Base-by-base conservation (phyloP, 208 protist genomes). In the Jaenimonas drosophilae region DNA sequence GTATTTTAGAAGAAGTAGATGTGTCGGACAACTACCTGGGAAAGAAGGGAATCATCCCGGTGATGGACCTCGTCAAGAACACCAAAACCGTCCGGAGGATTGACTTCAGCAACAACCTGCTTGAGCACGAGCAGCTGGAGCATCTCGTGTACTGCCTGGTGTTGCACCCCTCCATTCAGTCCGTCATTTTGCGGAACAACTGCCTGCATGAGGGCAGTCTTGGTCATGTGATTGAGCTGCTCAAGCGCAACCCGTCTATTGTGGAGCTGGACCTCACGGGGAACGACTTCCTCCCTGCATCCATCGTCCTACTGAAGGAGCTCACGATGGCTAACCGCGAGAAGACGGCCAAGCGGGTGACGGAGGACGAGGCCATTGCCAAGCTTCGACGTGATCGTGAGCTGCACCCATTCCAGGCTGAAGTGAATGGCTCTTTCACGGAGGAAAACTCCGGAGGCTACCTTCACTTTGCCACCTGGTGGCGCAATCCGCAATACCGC, bases 41-140 rank as follows among this genome's bases (percentile, higher is more conserved):
- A 1, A 54, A 61, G 34, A 87, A 85, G 36, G 87, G 87, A 0
- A 59, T 92, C 4, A 66, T 76, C 27, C 83, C 87, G 4, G 54
- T 92, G 5, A 51, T 95, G 31, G 83, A 92, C 38, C 62, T 91
- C 7, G 78, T 86, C 2, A 85, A 90, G 48, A 84, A 90, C 56
- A 64, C 65, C 7, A 81, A 79, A 56, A 82, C 71, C 2, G 49
- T 95, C 3, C 60, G 40, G 16, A 64, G 43, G n/a, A 49, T 95
- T 21, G 54, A 95, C 38, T 26, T 86, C 20, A 83, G 73, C 45
- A 81, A 88, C 51, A 88, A 88, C 52, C 58, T 47, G 29, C 53
- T 95, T 28, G 67, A 80, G 28, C 55, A 74, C 25, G 70, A 81
- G 24, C 64, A 86, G 43, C 59, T 91, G 43, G 58, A 74, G 17